A percentile compares a stretch with the other conserved stretches of the same genome.
Evolutionary conservation across 805 yeast species (phyloP).

Genomic region (Kuraishia hungarica): DNA sequence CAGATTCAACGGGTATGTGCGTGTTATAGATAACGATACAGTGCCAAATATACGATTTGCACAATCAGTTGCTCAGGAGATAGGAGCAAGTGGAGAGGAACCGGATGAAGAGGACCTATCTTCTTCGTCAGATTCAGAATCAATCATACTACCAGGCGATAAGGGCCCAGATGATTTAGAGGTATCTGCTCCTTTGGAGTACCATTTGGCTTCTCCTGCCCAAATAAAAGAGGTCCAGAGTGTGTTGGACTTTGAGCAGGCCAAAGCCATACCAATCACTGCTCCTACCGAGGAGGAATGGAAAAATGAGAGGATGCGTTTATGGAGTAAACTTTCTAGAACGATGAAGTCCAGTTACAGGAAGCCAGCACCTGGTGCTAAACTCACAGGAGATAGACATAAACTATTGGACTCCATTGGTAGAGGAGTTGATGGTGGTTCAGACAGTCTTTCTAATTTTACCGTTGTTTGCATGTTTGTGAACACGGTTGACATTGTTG

Average conservation of each 20-base stretch:
- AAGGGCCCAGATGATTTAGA: constrained; percentile 5
- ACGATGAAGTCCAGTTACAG: constrained; percentile 56
- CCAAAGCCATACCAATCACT: constrained; percentile 5
- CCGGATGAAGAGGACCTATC: neutral
- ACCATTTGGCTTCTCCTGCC: constrained; percentile 13
- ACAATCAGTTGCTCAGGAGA: neutral
- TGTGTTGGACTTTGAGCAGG: neutral
- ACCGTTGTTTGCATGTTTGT: constrained; percentile 61
- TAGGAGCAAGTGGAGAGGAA: constrained; percentile 1
- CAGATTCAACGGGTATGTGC: constrained; percentile 61
- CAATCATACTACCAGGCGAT: neutral
- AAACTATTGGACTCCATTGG: constrained; percentile 60
- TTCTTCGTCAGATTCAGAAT: neutral
- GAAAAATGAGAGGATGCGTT: constrained; percentile 51
- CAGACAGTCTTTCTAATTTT: constrained; percentile 56
- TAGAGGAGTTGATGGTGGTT: constrained; percentile 78
- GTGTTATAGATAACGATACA: constrained; percentile 26
- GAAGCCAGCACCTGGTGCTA: constrained; percentile 65
- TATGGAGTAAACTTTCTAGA: constrained; percentile 56
- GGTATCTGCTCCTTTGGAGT: constrained; percentile 12
- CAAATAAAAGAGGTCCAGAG: constrained; percentile 7
- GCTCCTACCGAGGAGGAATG: constrained; percentile 59
- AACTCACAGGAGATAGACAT: constrained; percentile 43
- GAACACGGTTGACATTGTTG: constrained; percentile 62
- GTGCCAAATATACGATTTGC: constrained; percentile 10